Conservation (phyloP, 148 eudicot species). For the Camellia lanceoleosa region DNA sequence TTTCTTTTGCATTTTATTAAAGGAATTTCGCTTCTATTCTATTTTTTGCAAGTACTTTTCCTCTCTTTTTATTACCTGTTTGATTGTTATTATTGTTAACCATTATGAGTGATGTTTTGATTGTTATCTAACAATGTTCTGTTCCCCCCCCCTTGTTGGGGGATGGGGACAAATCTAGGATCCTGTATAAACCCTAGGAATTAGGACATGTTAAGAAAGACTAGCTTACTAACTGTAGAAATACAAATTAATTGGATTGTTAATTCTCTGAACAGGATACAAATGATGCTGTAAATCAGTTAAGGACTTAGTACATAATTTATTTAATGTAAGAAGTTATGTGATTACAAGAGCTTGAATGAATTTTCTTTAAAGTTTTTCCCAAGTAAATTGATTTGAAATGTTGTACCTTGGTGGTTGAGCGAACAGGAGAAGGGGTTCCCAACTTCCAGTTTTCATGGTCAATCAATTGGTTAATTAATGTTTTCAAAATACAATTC, state of each 20-base stretch:
- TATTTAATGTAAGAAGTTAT: no score
- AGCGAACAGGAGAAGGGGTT: not conserved
- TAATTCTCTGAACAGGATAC: no score
- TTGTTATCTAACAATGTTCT: not conserved
- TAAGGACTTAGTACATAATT: not conserved
- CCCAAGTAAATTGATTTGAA: not conserved
- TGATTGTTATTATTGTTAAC: not conserved
- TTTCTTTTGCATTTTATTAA: not conserved
- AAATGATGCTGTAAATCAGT: not conserved
- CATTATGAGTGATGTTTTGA: not conserved
- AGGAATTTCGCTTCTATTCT: not conserved
- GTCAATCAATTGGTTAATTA: not conserved
- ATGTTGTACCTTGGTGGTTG: not conserved
- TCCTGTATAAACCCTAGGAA: not conserved
- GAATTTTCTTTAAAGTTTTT: not conserved
- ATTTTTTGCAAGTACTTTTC: not conserved
- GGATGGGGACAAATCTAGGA: not conserved
- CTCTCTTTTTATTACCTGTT: not conserved
- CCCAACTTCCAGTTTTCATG: not conserved
- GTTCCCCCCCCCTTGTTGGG: not conserved
- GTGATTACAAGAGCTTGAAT: not conserved
- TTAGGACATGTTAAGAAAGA: constrained; percentile 3
- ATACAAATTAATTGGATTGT: not conserved
- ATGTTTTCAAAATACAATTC: not conserved
- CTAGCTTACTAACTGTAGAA: not conserved